Percentiles rank a stretch among this genome's conserved stretches.
Conservation (phyloP, 495 filamentous ascomycete species). For the Annulohypoxylon moriforme region DNA sequence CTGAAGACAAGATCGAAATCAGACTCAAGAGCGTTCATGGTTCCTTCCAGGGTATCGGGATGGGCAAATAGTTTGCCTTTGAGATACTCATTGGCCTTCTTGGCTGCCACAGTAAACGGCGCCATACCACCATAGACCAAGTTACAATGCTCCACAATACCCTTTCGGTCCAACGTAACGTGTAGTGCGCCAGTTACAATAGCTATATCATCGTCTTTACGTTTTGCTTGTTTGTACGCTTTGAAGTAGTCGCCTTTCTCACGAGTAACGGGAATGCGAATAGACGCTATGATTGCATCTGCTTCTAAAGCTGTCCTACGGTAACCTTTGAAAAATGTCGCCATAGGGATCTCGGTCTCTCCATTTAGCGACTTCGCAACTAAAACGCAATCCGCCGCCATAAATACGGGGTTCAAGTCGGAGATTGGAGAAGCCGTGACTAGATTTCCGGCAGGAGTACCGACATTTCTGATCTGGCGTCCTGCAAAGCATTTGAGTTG, state of each 20-base stretch:
- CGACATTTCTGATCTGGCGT: constrained; percentile 94
- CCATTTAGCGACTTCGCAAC: constrained; percentile 78
- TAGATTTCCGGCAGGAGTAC: constrained; percentile 93
- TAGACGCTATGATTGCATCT: constrained; percentile 84
- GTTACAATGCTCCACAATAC: constrained; percentile 75
- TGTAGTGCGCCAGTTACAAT: constrained; percentile 90
- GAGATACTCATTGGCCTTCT: constrained; percentile 75
- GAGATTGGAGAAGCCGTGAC: constrained; percentile 97
- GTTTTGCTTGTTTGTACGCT: constrained; percentile 94
- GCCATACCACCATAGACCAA: constrained; percentile 94
- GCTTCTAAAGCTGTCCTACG: constrained; percentile 82
- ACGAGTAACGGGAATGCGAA: constrained; percentile 81
- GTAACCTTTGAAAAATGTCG: constrained; percentile 92
- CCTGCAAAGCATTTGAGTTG: constrained; percentile 94
- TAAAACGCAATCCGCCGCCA: constrained; percentile 84
- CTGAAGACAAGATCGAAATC: constrained; percentile 89
- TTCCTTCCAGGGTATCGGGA: constrained; percentile 82
- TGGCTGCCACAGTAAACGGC: constrained; percentile 83
- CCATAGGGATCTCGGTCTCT: constrained; percentile 88
- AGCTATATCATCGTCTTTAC: constrained; percentile 97
- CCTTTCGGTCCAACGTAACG: constrained; percentile 70
- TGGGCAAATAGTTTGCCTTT: constrained; percentile 83
- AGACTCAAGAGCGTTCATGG: constrained; percentile 84
- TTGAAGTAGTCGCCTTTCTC: constrained; percentile 76
- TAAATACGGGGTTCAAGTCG: constrained; percentile 93